Percentiles rank a stretch among this genome's conserved stretches.
Conservation (phyloP, 2,329 filamentous ascomycete genomes). For the Daldinia sp. region DNA sequence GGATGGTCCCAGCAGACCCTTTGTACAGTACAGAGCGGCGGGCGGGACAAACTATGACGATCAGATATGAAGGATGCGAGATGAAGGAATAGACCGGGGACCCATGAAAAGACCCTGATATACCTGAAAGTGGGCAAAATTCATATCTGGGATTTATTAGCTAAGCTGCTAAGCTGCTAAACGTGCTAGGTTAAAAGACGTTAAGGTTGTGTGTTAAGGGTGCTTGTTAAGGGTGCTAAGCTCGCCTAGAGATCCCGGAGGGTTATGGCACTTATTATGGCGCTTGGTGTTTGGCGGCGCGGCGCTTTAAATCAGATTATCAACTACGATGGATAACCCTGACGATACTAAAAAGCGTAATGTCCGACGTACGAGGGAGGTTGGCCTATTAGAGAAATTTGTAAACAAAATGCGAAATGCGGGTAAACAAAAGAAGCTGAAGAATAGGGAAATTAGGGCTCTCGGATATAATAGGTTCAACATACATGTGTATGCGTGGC, state of each 20-base stretch:
- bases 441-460: not conserved
- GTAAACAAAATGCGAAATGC: constrained; percentile 20
- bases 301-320: constrained; percentile 24
- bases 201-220: too few relatives aligned
- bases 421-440: constrained; percentile 18
- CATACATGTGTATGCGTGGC: not conserved
- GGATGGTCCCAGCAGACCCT: constrained; percentile 13
- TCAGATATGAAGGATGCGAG: constrained; percentile 38
- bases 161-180: not conserved
- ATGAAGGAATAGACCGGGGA: constrained; percentile 36
- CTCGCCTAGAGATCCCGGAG: constrained; percentile 12
- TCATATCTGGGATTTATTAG: constrained; percentile 6
- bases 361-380: constrained; percentile 25
- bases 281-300: constrained; percentile 16
- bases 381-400: constrained; percentile 1
- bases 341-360: constrained; percentile 25
- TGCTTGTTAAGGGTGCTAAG: constrained; percentile 28
- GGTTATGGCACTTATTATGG: not conserved
- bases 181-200: too few relatives aligned
- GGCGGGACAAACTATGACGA: constrained; percentile 32
- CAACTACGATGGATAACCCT: constrained; percentile 25
- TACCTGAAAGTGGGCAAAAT: constrained; percentile 28
- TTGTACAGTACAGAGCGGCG: constrained; percentile 24
- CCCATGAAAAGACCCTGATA: constrained; percentile 40
- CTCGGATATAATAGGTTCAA: constrained; percentile 3